These are phyloP conservation scores for Yamadazyma olivae DNA, from an alignment of 805 yeast species.

Conservation along the genomic window DNA sequence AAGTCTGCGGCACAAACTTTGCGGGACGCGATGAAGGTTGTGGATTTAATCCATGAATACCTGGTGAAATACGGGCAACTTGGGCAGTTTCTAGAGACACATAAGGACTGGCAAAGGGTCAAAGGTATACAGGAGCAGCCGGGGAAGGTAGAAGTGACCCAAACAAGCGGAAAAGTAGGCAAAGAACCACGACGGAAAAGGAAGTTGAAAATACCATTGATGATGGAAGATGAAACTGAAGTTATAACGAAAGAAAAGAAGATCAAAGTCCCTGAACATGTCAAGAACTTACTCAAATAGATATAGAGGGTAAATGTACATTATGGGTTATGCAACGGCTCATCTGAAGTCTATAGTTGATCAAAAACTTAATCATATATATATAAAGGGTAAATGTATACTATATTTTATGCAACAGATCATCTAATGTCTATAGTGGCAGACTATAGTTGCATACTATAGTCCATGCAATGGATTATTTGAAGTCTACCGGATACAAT, in stretches of 20 bases:
- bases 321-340: no score
- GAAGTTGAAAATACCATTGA: slow-evolving; percentile 7
- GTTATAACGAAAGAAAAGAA: not conserved
- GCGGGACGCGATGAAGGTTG: not conserved
- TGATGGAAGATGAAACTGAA: slow-evolving; percentile 4
- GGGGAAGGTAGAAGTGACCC: not conserved
- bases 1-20: not conserved
- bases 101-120: not conserved
- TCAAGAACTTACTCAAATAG: slow-evolving; percentile 3
- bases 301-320: no score
- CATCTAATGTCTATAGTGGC: no score
- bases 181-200: not conserved
- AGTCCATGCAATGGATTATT: not conserved
- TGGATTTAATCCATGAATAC: slow-evolving; percentile 5
- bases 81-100: not conserved
- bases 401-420: no score
- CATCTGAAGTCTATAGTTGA: no score
- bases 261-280: slow-evolving; percentile 6
- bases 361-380: no score
- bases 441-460: no score
- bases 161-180: no score
- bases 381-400: no score
- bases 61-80: slow-evolving; percentile 8
- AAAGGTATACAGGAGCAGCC: not conserved
- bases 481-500: slow-evolving; percentile 2